phyloP scores from a whole-genome alignment of 2,329 filamentous ascomycete genomes.

The Hansfordia pulvinata region DNA sequence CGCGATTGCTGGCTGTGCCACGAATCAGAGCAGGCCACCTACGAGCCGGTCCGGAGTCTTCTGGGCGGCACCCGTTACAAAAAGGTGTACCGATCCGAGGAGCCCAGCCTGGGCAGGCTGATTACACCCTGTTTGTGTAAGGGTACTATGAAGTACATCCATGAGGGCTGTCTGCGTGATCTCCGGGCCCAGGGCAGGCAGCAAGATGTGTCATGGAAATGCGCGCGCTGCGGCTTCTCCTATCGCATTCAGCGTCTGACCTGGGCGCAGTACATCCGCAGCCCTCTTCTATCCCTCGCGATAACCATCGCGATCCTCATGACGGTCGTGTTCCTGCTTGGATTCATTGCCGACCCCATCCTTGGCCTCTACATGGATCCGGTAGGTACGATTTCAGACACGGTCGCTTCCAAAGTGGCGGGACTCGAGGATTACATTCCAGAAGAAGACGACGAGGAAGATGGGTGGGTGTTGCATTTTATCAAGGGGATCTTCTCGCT shows the following conservation, averaged over 20 bases:
- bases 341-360: slow-evolving; percentile 86
- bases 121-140: slow-evolving; percentile 89
- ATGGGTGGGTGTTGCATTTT: slow-evolving; percentile 71
- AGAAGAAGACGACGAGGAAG: slow-evolving; percentile 31
- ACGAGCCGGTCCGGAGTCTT: slow-evolving; percentile 16
- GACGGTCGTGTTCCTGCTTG: slow-evolving; percentile 63
- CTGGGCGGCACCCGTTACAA: slow-evolving; percentile 10
- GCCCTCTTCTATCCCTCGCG: slow-evolving; percentile 48
- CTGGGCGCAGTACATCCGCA: slow-evolving; percentile 59
- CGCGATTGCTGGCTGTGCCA: slow-evolving; percentile 74
- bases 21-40: slow-evolving; percentile 46
- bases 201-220: slow-evolving; percentile 69
- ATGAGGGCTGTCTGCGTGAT: slow-evolving; percentile 73
- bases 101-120: slow-evolving; percentile 60
- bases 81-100: slow-evolving; percentile 54
- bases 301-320: slow-evolving; percentile 64
- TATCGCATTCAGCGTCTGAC: slow-evolving; percentile 69
- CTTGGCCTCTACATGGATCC: slow-evolving; percentile 82
- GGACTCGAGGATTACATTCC: slow-evolving; percentile 25
- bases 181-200: no score
- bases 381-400: slow-evolving; percentile 42
- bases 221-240: slow-evolving; percentile 73
- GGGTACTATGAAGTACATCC: slow-evolving; percentile 85
- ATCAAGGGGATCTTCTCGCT: slow-evolving; percentile 82
- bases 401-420: slow-evolving; percentile 28